Evolutionary conservation across 768 basidiomycete genomes (phyloP).

Genomic region (Bullera alba): DNA sequence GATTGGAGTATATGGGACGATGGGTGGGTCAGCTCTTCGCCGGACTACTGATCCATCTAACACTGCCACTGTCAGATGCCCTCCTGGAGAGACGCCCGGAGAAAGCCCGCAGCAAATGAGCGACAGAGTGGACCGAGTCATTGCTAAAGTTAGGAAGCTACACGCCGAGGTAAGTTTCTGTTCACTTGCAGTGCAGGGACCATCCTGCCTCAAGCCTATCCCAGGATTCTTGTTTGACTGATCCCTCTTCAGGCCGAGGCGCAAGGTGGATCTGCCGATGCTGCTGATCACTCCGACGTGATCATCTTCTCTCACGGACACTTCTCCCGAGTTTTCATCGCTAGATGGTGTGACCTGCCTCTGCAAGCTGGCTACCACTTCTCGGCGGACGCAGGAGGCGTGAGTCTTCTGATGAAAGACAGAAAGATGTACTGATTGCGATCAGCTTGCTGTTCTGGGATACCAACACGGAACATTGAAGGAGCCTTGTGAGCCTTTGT

Average conservation of each 20-base stretch:
- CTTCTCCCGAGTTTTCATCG: slow-evolving; percentile 61
- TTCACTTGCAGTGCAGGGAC: background rate
- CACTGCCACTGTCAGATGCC: slow-evolving; percentile 63
- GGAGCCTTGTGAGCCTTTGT: slow-evolving; percentile 55
- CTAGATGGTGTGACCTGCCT: slow-evolving; percentile 73
- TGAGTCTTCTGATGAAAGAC: slow-evolving; percentile 45
- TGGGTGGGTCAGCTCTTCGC: slow-evolving; percentile 52
- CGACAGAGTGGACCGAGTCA: slow-evolving; percentile 66
- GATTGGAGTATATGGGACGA: slow-evolving; percentile 80
- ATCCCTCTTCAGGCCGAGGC: slow-evolving; percentile 23
- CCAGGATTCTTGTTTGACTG: background rate
- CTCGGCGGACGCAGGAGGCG: slow-evolving; percentile 76
- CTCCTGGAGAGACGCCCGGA: slow-evolving; percentile 55
- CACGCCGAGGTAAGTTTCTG: slow-evolving; percentile 33
- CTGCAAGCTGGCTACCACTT: slow-evolving; percentile 53
- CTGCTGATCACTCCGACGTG: slow-evolving; percentile 54
- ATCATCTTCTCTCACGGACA: slow-evolving; percentile 78
- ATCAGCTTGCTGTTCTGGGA: slow-evolving; percentile 66
- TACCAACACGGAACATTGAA: slow-evolving; percentile 75
- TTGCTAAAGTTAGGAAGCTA: slow-evolving; percentile 55
- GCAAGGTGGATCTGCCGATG: slow-evolving; percentile 18
- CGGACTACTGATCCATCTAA: slow-evolving; percentile 4
- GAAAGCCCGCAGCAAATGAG: slow-evolving; percentile 77
- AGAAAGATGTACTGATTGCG: slow-evolving; percentile 1
- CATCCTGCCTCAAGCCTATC: background rate